Evolutionary conservation across 2,329 filamentous ascomycete genomes (phyloP), one percentile per base, ranked within the genome.

Genomic region (Colletotrichum costaricense): DNA sequence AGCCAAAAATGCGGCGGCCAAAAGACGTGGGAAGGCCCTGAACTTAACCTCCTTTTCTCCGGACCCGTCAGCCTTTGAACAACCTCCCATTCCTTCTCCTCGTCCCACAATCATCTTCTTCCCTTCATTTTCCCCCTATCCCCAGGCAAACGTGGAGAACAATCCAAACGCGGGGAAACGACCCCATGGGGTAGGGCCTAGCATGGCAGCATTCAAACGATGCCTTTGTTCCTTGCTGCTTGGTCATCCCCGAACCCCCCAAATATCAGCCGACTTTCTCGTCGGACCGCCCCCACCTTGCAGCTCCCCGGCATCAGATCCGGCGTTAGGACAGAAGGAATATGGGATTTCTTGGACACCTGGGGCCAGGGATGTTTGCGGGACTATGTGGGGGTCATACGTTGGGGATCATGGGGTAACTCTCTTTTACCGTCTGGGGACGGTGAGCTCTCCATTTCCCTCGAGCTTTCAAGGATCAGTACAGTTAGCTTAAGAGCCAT

Each of bases 101-200:
- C 42, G 54, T 19, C 35, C 11, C 54, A 54, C n/a, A 35, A n/a
- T 35, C 63, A 26, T n/a, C 22, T 62, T 5, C 35, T 12, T 30
- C 19, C 35, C 24, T 35, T 19, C 35, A 12, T 11, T 55, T 9
- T 14, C 12, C 26, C 19, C 38, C 55, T 16, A 58, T 57, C 22
- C 26, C 22, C 35, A 33, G 8, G 16, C 42, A 19, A 58, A 62
- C 64, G 38, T 58, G 64, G 64, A 68, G 69, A 63, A 54, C 28
- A 7, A 30, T 38, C 30, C 49, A 38, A 63, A 72, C 69, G 69
- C 64, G 69, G 69, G 64, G 57, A 68, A 63, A 35, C 56, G 63
- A 33, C 69, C 69, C 64, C 69, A 67, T 71, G 68, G 63, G 68
- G 68, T 71, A 71, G 63, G 42, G 7, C 56, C 54, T 22, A 71